Percentiles rank a stretch among this genome's conserved stretches.
These are phyloP conservation scores for Lepidium didymum DNA, from an alignment of 345 rosid genomes.

Conservation along the genomic window DNA sequence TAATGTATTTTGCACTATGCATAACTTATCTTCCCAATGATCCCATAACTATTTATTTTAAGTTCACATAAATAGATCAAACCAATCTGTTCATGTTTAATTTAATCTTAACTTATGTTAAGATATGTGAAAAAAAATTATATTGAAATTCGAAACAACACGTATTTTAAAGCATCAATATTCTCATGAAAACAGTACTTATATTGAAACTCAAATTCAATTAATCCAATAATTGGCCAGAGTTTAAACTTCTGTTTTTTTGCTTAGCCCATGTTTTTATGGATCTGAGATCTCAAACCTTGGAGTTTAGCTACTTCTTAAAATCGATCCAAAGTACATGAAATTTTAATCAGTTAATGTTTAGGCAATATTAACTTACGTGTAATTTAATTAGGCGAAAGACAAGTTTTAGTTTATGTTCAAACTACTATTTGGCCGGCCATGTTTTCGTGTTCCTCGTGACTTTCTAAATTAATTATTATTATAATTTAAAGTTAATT, in stretches of 20 bases:
- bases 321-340: background rate
- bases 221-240: too few relatives aligned
- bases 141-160: too few relatives aligned
- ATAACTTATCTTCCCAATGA: background rate
- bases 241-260: too few relatives aligned
- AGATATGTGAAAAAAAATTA: too few relatives aligned
- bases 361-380: background rate
- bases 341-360: background rate
- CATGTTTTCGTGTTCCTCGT: background rate
- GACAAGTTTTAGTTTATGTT: background rate
- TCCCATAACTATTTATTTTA: background rate
- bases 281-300: slow-evolving; percentile 1
- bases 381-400: background rate
- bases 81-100: too few relatives aligned
- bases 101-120: too few relatives aligned
- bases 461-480: background rate
- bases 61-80: too few relatives aligned
- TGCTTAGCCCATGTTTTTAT: background rate
- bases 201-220: too few relatives aligned
- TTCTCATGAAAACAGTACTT: too few relatives aligned
- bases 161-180: too few relatives aligned
- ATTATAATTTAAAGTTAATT: background rate
- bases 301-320: background rate
- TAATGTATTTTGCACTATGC: background rate
- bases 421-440: background rate